Base-by-base conservation (phyloP, 2,329 filamentous ascomycete species). In the Fusarium oxysporum region DNA sequence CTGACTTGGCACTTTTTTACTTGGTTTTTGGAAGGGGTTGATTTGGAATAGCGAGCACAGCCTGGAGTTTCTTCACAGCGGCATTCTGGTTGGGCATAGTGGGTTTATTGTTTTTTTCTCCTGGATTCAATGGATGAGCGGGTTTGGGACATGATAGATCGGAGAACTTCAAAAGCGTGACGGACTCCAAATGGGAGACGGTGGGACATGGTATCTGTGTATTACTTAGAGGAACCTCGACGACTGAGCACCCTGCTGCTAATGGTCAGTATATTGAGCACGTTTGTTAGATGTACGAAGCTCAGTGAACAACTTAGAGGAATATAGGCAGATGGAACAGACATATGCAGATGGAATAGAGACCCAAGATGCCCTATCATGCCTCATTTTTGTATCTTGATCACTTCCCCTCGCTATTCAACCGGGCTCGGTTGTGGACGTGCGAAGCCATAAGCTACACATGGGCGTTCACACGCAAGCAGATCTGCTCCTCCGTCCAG, bases 31-130 rank as follows among this genome's bases (percentile, higher is more conserved):
- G 60, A 68, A 51, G 50, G 65, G 55, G 45, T 58, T 65, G 44
- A 60, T 73, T 59, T 61, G 48, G 38, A 51, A 70, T 66, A 75
- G 71, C 67, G 70, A 76, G 59, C 70, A 73, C 72, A 60, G 60
- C 75, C 67, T 28, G 75, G 75, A 76, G 75, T 76, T 76, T 69
- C 54, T 60, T 48, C 41, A 51, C n/a, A 61, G 54, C 54, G 63
- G 62, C 45, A 64, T 65, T 71, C 55, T 62, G 58, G 56, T 65
- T 63, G 60, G 60, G 30, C 43, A 66, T 43, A 25, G 30, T 51
- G 55, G 51, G 35, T 47, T 51, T 45, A 57, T 50, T 33, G 9
- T 33, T 13, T 59, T 57, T 48, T 55, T 40, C 48, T 51, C 51
- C 50, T 41, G 51, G 57, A 41, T 62, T 43, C 41, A 51, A 48